A percentile compares a stretch with the other conserved stretches of the same genome.
phyloP scores from a whole-genome alignment of 495 filamentous ascomycete genomes.

The Neurospora sp. region DNA sequence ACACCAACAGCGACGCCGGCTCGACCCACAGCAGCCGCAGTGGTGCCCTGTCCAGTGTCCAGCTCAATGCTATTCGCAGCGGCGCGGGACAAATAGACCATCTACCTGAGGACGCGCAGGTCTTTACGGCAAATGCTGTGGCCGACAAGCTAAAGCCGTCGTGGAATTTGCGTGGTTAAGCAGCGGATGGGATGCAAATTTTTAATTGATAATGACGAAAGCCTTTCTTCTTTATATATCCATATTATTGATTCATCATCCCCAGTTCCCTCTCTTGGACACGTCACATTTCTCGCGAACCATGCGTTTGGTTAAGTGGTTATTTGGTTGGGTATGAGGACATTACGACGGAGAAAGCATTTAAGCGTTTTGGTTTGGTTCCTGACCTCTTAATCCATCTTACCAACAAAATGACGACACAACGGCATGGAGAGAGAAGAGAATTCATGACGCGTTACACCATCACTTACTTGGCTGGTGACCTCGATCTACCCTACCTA shows the following conservation, averaged over 20 bases:
- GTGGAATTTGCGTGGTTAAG: slow-evolving; percentile 55
- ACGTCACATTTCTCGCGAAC: neutral
- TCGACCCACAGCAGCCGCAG: slow-evolving; percentile 80
- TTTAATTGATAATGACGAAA: slow-evolving; percentile 1
- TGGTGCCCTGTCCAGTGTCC: slow-evolving; percentile 56
- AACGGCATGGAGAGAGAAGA: neutral
- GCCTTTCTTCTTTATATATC: neutral
- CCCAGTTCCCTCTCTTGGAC: neutral
- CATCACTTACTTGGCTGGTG: neutral
- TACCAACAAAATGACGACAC: neutral
- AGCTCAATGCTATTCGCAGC: slow-evolving; percentile 67
- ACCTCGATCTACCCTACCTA: neutral
- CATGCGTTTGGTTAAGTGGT: neutral
- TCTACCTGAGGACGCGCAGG: slow-evolving; percentile 62
- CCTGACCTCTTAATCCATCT: neutral
- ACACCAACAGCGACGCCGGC: slow-evolving; percentile 70
- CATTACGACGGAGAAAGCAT: neutral
- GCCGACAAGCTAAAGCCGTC: slow-evolving; percentile 59
- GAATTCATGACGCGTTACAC: neutral
- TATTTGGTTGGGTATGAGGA: neutral
- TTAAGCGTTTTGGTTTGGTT: neutral
- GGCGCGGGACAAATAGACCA: slow-evolving; percentile 88
- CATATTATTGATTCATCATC: neutral
- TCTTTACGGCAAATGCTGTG: slow-evolving; percentile 72
- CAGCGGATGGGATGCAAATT: neutral